Evolutionary conservation across 352 stramenopile species (phyloP), one percentile per base, ranked within the genome.

Genomic region (Stephanocyclus meneghinianus): DNA sequence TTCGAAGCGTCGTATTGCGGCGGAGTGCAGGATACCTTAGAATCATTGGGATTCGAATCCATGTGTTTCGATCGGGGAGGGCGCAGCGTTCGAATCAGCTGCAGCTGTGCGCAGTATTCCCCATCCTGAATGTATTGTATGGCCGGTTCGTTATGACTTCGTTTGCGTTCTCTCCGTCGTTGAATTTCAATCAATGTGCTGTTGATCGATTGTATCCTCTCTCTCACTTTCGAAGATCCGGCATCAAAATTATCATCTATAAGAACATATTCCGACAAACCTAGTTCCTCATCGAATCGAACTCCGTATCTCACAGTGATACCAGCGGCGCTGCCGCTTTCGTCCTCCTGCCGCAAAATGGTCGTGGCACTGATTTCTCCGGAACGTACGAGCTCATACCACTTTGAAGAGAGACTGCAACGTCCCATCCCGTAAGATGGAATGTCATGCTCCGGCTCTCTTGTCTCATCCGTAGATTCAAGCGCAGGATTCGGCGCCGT

Each of bases 11-110:
- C 71, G 63, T 88, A 90, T 3, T 60, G 64, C 62, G 84, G 84
- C 60, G 84, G 78, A 7, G 55, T 13, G 48, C 66, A 81, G 11
- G 70, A 77, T 21, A 37, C 18, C 32, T 16, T 59, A 29, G 45
- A 45, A 62, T 42, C n/a, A 32, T n/a, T 26, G 2, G 1, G 15
- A 4, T 59, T 8, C 2, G 50, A 32, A n/a, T 59, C n/a, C 68
- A 80, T 78, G 6, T 73, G 57, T 37, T 72, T 78, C 1, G 84
- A 75, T 62, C 78, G 84, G 50, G 78, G 61, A 10, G 84, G 84
- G 10, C 84, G 69, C 16, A 90, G 62, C 1, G 84, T 90, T 29
- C 84, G 47, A 15, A 88, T 59, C 18, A 90, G 59, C 53, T 88
- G 84, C 26, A 90, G 61, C 71, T 90, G 84, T 9, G 74, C 71